Conservation (phyloP, 1,139 yeast genomes). For the Yamadazyma sp. region DNA sequence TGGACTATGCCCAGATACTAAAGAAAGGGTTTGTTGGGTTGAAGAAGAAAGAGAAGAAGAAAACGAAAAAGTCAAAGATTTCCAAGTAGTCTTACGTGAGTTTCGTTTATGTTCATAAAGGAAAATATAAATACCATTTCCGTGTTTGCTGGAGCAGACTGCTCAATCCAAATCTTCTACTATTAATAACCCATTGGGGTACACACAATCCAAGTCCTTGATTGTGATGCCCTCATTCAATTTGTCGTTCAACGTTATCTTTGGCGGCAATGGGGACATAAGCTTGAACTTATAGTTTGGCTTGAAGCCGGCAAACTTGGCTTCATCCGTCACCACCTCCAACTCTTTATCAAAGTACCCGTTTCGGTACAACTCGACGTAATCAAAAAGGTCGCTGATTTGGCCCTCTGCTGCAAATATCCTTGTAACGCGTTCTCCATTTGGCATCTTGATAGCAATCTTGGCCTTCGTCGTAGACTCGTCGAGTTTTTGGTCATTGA, state of each 20-base stretch:
- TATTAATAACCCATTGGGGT: slow-evolving; percentile 46
- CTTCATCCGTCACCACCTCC: slow-evolving; percentile 21
- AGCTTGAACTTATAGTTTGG: slow-evolving; percentile 33
- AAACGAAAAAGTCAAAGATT: slow-evolving; percentile 41
- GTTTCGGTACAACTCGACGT: slow-evolving; percentile 43
- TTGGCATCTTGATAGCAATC: slow-evolving; percentile 58
- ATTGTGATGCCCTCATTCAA: slow-evolving; percentile 19
- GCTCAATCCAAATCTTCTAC: slow-evolving; percentile 26
- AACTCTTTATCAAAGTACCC: slow-evolving; percentile 40
- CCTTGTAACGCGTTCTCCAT: slow-evolving; percentile 50
- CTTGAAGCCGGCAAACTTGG: slow-evolving; percentile 23
- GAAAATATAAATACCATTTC: not conserved
- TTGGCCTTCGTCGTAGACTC: slow-evolving; percentile 35
- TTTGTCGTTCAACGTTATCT: slow-evolving; percentile 28
- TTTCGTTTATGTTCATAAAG: too few species aligned
- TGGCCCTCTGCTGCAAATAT: slow-evolving; percentile 46
- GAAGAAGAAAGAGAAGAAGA: slow-evolving; percentile 52
- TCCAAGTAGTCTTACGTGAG: slow-evolving; percentile 1
- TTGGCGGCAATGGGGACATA: slow-evolving; percentile 43
- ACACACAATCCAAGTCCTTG: slow-evolving; percentile 31
- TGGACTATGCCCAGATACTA: slow-evolving; percentile 60
- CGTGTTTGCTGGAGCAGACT: not conserved
- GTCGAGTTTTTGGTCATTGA: slow-evolving; percentile 35
- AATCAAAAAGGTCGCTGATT: slow-evolving; percentile 60
- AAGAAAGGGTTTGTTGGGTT: slow-evolving; percentile 59